Base-by-base conservation (phyloP, 2,329 filamentous ascomycete genomes). In the Rhexocercosporidium sp. region DNA sequence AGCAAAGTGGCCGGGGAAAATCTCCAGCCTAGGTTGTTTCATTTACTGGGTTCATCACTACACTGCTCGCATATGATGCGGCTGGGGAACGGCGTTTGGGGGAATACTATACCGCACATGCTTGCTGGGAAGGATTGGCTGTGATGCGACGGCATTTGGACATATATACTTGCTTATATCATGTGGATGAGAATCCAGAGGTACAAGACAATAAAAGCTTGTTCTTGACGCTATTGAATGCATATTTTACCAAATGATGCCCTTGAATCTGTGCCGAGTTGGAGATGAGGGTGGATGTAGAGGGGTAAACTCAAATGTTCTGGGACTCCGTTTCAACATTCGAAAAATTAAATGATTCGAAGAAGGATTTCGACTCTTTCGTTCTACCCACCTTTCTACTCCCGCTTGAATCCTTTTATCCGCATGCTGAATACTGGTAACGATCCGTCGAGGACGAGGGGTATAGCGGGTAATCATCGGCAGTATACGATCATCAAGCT, bases 61-160 rank as follows among this genome's bases (percentile, higher is more conserved):
- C 22, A 44, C 53, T 59, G 56, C 56, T 44, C 39, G 56, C 56
- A 29, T 44, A 41, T 18, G 9, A 41, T 44, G 37, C 56, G 34
- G 56, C 56, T 44, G 56, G 56, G 56, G 39, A 59, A 44, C 5
- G 56, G 56, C 56, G 56, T 59, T 59, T 44, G 37, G 53, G 31
- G n/a, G 18, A 53, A 22, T 37, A 37, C 31, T 18, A 8, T 5
- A 56, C 11, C 11, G 53, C 29, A 22, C n/a, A 29, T 56, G 41
- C 37, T 22, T 31, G 31, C n/a, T 56, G 53, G 53, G 53, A 56
- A 4, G 18, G 53, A 34, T 14, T 12, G n/a, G 14, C n/a, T 37
- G 31, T 18, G 7, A n/a, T 34, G n/a, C 41, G 53, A 39, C 31
- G n/a, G 29, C 53, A 37, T 56, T n/a, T 56, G 53, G 29, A 56